Evolutionary conservation across 768 basidiomycete species (phyloP).

Genomic region (Sutorius australiensis): DNA sequence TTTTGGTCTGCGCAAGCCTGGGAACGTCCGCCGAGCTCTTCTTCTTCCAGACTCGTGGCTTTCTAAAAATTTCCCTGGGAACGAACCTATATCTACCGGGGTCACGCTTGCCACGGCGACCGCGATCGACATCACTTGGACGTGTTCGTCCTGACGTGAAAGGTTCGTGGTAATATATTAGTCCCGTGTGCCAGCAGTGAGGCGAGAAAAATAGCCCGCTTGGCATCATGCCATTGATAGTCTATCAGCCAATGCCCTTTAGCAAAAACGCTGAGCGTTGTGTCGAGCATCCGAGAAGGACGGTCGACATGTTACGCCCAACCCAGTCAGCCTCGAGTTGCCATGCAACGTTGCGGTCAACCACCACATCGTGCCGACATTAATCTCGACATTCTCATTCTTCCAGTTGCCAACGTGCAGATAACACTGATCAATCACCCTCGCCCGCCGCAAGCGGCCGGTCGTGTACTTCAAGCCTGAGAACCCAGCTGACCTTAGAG

Average conservation of each 20-base stretch:
- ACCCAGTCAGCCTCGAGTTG: neutral
- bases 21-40: neutral
- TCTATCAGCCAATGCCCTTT: conserved; percentile 18
- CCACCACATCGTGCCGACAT: conserved; percentile 4
- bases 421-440: conserved; percentile 6
- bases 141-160: neutral
- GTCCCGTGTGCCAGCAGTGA: conserved; percentile 2
- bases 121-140: conserved; percentile 10
- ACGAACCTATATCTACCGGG: conserved; percentile 6
- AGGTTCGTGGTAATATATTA: conserved; percentile 1
- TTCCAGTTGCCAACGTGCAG: neutral
- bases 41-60: conserved; percentile 1
- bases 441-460: neutral
- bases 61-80: conserved; percentile 11
- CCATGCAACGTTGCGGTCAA: conserved; percentile 7
- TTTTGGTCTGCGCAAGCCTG: neutral
- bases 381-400: neutral
- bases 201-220: neutral
- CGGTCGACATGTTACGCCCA: conserved; percentile 10
- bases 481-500: conserved; percentile 1
- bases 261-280: neutral
- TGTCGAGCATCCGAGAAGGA: conserved; percentile 13
- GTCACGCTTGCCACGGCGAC: conserved; percentile 6
- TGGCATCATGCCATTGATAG: conserved; percentile 11
- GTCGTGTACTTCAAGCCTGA: neutral